Percentiles rank a stretch among this genome's conserved stretches.
Evolutionary conservation across 768 basidiomycete genomes (phyloP).

Genomic region (Chalciporus chontae): DNA sequence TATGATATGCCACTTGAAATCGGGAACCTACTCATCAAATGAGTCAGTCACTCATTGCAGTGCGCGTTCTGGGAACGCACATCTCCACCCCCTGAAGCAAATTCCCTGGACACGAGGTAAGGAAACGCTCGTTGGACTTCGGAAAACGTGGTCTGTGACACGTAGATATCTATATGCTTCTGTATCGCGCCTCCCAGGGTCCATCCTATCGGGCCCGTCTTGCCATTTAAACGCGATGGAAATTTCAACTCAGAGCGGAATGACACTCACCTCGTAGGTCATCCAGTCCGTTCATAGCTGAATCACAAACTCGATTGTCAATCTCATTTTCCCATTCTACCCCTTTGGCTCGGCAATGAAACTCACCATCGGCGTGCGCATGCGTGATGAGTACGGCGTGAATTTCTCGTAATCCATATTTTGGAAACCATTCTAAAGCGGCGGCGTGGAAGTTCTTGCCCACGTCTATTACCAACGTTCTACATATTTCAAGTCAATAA

Average conservation of each 20-base stretch:
- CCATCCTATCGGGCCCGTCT: slow-evolving; percentile 51
- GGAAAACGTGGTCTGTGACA: slow-evolving; percentile 58
- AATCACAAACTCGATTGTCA: slow-evolving; percentile 3
- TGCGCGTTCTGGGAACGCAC: slow-evolving; percentile 35
- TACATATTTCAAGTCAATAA: slow-evolving; percentile 28
- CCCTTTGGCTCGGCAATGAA: not conserved
- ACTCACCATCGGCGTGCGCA: slow-evolving; percentile 75
- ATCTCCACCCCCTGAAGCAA: slow-evolving; percentile 78
- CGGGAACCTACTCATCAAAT: slow-evolving; percentile 56
- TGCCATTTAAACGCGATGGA: slow-evolving; percentile 3
- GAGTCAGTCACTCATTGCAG: slow-evolving; percentile 1
- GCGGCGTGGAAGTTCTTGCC: slow-evolving; percentile 78
- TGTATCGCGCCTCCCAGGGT: slow-evolving; percentile 66
- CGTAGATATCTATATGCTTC: slow-evolving; percentile 69
- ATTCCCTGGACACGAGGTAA: slow-evolving; percentile 73
- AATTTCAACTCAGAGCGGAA: not conserved
- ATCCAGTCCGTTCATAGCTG: slow-evolving; percentile 87
- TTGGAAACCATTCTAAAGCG: slow-evolving; percentile 59
- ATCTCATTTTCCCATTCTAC: not conserved
- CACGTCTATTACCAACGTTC: slow-evolving; percentile 79
- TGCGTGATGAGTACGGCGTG: slow-evolving; percentile 83
- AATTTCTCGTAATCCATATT: slow-evolving; percentile 67
- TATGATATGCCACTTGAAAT: slow-evolving; percentile 81
- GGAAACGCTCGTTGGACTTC: slow-evolving; percentile 75
- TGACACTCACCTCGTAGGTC: slow-evolving; percentile 67